These are phyloP conservation scores for Ophiognomonia clavigignenti-juglandacearum DNA, from an alignment of 2,329 filamentous ascomycete genomes.

Conservation along the genomic window DNA sequence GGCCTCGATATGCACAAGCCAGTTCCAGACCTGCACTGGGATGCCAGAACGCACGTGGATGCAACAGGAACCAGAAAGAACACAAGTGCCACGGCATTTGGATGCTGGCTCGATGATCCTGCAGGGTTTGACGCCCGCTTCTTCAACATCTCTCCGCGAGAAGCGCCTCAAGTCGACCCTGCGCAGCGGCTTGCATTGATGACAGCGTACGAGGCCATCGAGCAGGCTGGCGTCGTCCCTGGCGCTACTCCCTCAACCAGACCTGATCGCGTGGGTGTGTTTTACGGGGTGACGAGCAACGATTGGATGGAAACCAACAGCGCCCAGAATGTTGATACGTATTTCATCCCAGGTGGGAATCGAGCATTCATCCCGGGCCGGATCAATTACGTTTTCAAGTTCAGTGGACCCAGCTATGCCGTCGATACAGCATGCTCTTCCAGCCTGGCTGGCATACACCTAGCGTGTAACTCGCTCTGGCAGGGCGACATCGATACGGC, in stretches of 20 bases:
- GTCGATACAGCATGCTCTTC: slow-evolving; percentile 36
- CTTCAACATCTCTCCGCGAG: slow-evolving; percentile 15
- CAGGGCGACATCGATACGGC: slow-evolving; percentile 59
- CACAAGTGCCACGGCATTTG: slow-evolving; percentile 61
- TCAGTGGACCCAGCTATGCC: slow-evolving; percentile 27
- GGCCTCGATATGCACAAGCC: slow-evolving; percentile 22
- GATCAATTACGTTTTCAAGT: slow-evolving; percentile 32
- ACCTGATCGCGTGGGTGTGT: slow-evolving; percentile 53
- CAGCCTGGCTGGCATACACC: slow-evolving; percentile 33
- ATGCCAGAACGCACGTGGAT: slow-evolving; percentile 20
- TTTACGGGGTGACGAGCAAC: slow-evolving; percentile 60
- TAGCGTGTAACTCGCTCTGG: slow-evolving; percentile 48
- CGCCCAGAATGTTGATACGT: slow-evolving; percentile 24
- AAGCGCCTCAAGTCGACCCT: slow-evolving; percentile 13
- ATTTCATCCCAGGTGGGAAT: slow-evolving; percentile 24
- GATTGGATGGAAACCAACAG: slow-evolving; percentile 54
- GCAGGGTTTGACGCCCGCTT: slow-evolving; percentile 14
- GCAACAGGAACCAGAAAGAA: slow-evolving; percentile 15
- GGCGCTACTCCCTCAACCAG: slow-evolving; percentile 17
- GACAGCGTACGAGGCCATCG: slow-evolving; percentile 13
- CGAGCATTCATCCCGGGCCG: slow-evolving; percentile 28
- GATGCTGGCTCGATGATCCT: slow-evolving; percentile 5
- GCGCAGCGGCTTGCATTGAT: slow-evolving; percentile 8
- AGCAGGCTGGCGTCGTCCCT: slow-evolving; percentile 40
- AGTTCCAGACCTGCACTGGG: background rate